Evolutionary conservation across 192 early-diverging fungal genomes (phyloP), one percentile per base, ranked within the genome.

Genomic region (Gigaspora rosea): DNA sequence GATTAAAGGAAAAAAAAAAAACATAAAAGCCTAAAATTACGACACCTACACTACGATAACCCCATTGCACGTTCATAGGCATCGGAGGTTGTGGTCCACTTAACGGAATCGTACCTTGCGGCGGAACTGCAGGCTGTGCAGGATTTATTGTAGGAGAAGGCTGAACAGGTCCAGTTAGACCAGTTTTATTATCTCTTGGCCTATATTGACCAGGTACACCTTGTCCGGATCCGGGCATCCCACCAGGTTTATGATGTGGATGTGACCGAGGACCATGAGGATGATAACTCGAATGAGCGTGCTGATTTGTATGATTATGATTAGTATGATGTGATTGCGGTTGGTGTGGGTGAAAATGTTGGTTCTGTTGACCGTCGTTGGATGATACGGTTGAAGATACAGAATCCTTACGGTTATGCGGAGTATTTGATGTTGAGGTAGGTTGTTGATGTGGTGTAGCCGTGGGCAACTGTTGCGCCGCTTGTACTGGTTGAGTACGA

Each of bases 331-430:
- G 75, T 13, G 48, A 35, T 8, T 76, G 48, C 18, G 36, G 64
- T 66, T 27, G 27, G 52, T 52, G 47, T 3, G 12, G 33, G 35
- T 67, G 35, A 68, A 18, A 22, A 76, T 66, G 63, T 65, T 65
- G 75, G 67, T 32, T 65, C 5, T 35, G 65, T 46, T 65, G 75
- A 1, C 63, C 75, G 67, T 76, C 75, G 41, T 76, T 76, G 8
- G 74, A 75, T n/a, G 61, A 75, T 0, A 75, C 74, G 4, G 50
- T 75, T 56, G 75, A 76, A 41, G 75, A 76, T 1, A 67, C 51
- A 9, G 75, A 76, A 57, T 76, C 75, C 41, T 76, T 76, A 52
- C 75, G 75, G 67, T 76, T 27, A 51, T 63, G 62, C 18, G 62
- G 41, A 35, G 61, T 11, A 8, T 67, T 65, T 47, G 18, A 46